Conservation (phyloP, 2,329 filamentous ascomycete species). For the Phyllosticta capitalensis region DNA sequence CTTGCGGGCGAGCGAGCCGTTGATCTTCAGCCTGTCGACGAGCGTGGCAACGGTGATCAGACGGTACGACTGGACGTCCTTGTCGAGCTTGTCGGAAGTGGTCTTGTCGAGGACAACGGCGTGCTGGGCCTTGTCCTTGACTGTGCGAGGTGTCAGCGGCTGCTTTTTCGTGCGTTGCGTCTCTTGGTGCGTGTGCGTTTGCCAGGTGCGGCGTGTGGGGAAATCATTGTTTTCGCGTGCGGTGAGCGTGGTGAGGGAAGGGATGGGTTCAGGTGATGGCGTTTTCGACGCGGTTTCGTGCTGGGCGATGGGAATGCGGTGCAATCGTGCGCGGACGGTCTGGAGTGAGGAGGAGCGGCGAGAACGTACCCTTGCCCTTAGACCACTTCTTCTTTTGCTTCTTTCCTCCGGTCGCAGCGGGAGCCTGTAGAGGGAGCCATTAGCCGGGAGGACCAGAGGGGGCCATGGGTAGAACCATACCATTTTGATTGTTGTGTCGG, state of each 20-base stretch:
- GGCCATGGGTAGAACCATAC: constrained; percentile 19
- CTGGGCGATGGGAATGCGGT: not conserved
- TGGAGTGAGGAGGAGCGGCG: constrained; percentile 13
- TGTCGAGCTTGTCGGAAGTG: constrained; percentile 97
- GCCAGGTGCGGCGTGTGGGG: not conserved
- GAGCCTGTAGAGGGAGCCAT: constrained; percentile 28
- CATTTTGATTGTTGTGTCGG: constrained; percentile 32
- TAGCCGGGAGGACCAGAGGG: not conserved
- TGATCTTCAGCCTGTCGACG: constrained; percentile 99
- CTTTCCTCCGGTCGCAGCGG: constrained; percentile 58
- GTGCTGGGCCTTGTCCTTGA: constrained; percentile 99
- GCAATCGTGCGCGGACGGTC: not conserved
- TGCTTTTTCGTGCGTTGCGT: not conserved
- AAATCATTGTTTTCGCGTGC: not conserved
- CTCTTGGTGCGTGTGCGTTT: not conserved
- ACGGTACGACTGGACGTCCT: constrained; percentile 99
- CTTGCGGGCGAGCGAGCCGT: constrained; percentile 88
- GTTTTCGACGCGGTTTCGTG: not conserved
- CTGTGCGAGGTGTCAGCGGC: constrained; percentile 38
- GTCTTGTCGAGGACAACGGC: constrained; percentile 97
- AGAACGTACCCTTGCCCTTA: constrained; percentile 48
- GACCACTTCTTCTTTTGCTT: constrained; percentile 80
- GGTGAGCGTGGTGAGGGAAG: not conserved
- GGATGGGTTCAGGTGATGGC: not conserved
- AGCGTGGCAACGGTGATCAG: constrained; percentile 97